A percentile compares a stretch with the other conserved stretches of the same genome.
Evolutionary conservation across 1,284 basidiomycete species (phyloP).

Genomic region (Ustilago shanxiensis): DNA sequence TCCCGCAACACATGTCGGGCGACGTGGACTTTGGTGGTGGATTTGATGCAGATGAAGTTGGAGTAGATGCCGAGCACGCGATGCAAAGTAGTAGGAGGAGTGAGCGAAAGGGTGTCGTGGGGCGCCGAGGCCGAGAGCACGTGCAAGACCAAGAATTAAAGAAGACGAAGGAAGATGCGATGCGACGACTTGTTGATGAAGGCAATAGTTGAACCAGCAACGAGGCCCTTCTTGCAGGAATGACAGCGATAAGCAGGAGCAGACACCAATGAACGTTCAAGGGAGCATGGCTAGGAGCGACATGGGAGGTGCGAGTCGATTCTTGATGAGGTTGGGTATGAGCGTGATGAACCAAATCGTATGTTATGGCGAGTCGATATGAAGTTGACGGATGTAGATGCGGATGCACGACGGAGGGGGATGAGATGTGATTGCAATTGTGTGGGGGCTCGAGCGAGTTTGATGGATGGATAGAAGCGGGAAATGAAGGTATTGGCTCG

Average conservation of each 20-base stretch:
- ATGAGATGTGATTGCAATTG: not conserved
- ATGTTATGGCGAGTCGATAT: not conserved
- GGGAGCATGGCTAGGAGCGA: constrained; percentile 13
- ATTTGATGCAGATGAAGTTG: constrained; percentile 9
- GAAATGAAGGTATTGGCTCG: not conserved
- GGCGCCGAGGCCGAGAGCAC: not conserved
- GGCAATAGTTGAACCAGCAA: constrained; percentile 26
- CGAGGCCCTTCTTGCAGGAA: not conserved
- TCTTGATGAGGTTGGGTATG: not conserved
- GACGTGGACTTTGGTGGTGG: not conserved
- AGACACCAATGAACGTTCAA: no score
- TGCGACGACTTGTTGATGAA: constrained; percentile 26
- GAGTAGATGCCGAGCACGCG: not conserved
- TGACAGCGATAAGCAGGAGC: not conserved
- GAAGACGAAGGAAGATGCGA: constrained; percentile 27
- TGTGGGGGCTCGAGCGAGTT: not conserved
- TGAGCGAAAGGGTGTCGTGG: no score
- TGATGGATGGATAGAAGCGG: not conserved
- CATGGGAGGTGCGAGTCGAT: not conserved
- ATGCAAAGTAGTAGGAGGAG: no score
- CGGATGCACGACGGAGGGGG: not conserved
- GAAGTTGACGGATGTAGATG: not conserved
- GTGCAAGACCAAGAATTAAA: constrained; percentile 12
- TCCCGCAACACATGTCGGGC: constrained; percentile 59
- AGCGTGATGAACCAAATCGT: not conserved